Evolutionary conservation across 176 grass and related monocot species (phyloP), one percentile per base, ranked within the genome.

Genomic region (Musa itinerans): DNA sequence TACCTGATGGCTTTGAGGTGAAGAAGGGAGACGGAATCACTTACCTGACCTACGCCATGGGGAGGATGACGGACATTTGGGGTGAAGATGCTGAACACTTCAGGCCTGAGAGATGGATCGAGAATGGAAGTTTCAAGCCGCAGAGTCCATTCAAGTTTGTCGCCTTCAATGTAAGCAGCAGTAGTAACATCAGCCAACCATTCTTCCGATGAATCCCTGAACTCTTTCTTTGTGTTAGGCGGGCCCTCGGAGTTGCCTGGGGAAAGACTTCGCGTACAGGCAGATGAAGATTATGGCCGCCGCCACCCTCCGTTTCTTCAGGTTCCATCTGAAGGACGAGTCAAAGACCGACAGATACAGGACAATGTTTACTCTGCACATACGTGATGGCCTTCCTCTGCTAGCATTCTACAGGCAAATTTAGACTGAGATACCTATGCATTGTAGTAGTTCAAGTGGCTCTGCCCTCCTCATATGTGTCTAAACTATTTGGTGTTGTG

Each of bases 211-310:
- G 4, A 43, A 43, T 43, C 34, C 4, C 4, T 43, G 34, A 43
- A 43, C 34, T 43, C 34, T 43, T 6, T 43, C 1, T 61, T 20
- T 63, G n/a, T 11, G 7, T 24, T 64, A 94, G 91, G 91, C 87
- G 0, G 83, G 91, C 0, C 85, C 85, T 9, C 56, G 85, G 27
- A 88, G 84, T 19, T 90, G 88, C 81, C 70, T 94, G 74, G 85
- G 91, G 20, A 94, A 90, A 24, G 91, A 88, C 17, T 86, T 94
- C 79, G 91, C 85, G 59, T 90, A 88, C 65, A 81, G 61, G 69
- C 88, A 90, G 71, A 86, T 90, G 91, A 90, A 90, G 81, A 88
- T 90, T 26, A 49, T 94, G 26, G 82, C 81, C 23, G 83, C 88
- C 23, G 74, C 73, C 52, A 25, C 88, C 12, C 24, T 94, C 65